These are phyloP conservation scores for Solanum pinnatisectum DNA, from an alignment of 257 asterid species.

Conservation along the genomic window DNA sequence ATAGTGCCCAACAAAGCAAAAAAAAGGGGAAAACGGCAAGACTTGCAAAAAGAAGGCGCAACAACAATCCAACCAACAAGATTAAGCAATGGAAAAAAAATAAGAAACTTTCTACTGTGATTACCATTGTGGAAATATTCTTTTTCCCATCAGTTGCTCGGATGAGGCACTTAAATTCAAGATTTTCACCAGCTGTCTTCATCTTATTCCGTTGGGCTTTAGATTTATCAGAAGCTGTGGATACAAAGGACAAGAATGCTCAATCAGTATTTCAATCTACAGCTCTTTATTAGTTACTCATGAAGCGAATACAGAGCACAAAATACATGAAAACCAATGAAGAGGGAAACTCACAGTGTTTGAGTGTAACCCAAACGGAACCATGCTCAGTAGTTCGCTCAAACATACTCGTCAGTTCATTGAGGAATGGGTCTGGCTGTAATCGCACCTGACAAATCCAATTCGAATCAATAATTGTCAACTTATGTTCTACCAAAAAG, in stretches of 20 bases:
- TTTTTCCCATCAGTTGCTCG: slow-evolving; percentile 87
- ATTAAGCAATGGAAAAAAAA: not conserved
- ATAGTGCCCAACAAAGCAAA: not conserved
- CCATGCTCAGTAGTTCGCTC: slow-evolving; percentile 71
- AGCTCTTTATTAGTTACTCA: not conserved
- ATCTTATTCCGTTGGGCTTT: slow-evolving; percentile 58
- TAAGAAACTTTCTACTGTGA: not conserved
- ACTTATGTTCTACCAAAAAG: not conserved
- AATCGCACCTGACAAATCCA: slow-evolving; percentile 43
- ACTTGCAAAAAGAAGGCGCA: not conserved
- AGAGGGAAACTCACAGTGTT: slow-evolving; percentile 46
- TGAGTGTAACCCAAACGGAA: slow-evolving; percentile 74
- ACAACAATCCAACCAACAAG: not conserved
- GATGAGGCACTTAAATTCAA: slow-evolving; percentile 65
- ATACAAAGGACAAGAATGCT: not conserved
- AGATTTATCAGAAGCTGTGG: slow-evolving; percentile 68
- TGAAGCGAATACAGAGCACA: not conserved
- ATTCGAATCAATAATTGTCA: not conserved
- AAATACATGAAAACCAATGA: not conserved
- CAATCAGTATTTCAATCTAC: not conserved
- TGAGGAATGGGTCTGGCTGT: slow-evolving; percentile 74
- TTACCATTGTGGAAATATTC: slow-evolving; percentile 61
- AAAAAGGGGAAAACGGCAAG: not conserved
- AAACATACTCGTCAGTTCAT: slow-evolving; percentile 61
- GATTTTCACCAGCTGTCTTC: slow-evolving; percentile 54